Percentiles rank a stretch among this genome's conserved stretches.
phyloP scores from a whole-genome alignment of 2,329 filamentous ascomycete species.

The Waltergamsia citrina region DNA sequence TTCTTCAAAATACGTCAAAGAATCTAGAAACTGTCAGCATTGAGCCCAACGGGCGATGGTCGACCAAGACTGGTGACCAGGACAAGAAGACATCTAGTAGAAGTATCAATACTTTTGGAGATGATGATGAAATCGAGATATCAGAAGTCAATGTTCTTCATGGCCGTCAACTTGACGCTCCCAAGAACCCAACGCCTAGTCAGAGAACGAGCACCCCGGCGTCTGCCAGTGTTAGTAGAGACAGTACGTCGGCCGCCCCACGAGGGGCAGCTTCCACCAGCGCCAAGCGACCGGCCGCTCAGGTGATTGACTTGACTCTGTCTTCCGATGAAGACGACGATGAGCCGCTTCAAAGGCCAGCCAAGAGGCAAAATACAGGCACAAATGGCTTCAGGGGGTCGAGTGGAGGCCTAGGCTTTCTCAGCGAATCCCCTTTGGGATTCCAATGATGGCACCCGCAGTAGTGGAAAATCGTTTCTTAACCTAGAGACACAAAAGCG shows the following conservation, averaged over 20 bases:
- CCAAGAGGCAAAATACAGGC: conserved; percentile 31
- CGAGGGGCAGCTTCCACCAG: conserved; percentile 24
- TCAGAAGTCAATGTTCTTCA: conserved; percentile 29
- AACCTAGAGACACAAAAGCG: no score
- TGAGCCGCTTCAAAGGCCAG: conserved; percentile 29
- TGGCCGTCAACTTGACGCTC: conserved; percentile 24
- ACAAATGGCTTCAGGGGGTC: conserved; percentile 13
- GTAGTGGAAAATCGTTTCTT: no score
- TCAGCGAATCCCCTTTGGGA: conserved; percentile 12
- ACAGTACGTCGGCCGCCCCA: conserved; percentile 23
- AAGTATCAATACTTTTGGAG: conserved; percentile 14
- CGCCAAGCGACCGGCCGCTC: conserved; percentile 37
- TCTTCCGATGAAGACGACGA: conserved; percentile 46
- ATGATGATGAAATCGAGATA: conserved; percentile 42
- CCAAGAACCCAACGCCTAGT: conserved; percentile 21
- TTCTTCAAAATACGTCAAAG: conserved; percentile 62
- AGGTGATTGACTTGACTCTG: conserved; percentile 51
- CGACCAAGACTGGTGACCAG: conserved; percentile 23
- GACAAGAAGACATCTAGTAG: not conserved
- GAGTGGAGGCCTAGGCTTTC: conserved; percentile 8
- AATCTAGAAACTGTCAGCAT: conserved; percentile 80
- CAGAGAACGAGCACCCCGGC: conserved; percentile 23
- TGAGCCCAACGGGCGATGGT: conserved; percentile 78
- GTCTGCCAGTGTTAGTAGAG: conserved; percentile 23
- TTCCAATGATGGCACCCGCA: conserved; percentile 11